phyloP scores from a whole-genome alignment of 805 yeast species.

The Candida fluviatilis region DNA sequence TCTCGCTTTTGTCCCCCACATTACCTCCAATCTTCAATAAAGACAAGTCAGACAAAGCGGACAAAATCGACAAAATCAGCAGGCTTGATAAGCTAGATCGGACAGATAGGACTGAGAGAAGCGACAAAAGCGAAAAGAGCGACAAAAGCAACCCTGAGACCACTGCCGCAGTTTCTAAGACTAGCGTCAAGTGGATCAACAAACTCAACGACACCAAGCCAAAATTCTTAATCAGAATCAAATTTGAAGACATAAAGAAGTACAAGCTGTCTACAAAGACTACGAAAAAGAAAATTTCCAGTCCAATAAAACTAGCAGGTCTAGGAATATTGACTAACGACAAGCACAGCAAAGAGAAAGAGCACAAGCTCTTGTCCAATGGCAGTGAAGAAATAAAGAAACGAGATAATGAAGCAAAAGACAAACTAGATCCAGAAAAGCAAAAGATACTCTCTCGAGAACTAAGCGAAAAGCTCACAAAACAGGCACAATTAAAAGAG shows the following conservation, averaged over 20 bases:
- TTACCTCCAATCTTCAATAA: conserved; percentile 24
- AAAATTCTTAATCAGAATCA: conserved; percentile 14
- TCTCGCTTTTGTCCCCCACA: conserved; percentile 31
- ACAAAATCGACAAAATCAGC: neutral
- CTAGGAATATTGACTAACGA: conserved; percentile 4
- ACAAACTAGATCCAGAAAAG: neutral
- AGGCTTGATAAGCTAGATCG: neutral
- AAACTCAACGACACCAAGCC: conserved; percentile 19
- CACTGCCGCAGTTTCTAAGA: conserved; percentile 2
- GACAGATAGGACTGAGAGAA: neutral
- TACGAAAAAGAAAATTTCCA: conserved; percentile 4
- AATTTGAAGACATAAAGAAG: conserved; percentile 15
- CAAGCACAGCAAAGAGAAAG: neutral
- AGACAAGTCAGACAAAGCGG: neutral
- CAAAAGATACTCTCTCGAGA: neutral
- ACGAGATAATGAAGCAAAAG: conserved; percentile 1
- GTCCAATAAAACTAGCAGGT: conserved; percentile 4
- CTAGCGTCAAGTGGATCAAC: conserved; percentile 24
- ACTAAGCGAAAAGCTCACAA: conserved; percentile 1
- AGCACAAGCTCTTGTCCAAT: neutral
- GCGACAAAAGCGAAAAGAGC: conserved; percentile 4
- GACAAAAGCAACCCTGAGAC: neutral
- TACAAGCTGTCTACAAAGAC: conserved; percentile 11
- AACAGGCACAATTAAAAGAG: conserved; percentile 3
- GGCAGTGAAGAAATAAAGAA: neutral